Percentiles rank a stretch among this genome's conserved stretches.
These are phyloP conservation scores for Astraeus odoratus DNA, from an alignment of 768 basidiomycete genomes.

Conservation along the genomic window DNA sequence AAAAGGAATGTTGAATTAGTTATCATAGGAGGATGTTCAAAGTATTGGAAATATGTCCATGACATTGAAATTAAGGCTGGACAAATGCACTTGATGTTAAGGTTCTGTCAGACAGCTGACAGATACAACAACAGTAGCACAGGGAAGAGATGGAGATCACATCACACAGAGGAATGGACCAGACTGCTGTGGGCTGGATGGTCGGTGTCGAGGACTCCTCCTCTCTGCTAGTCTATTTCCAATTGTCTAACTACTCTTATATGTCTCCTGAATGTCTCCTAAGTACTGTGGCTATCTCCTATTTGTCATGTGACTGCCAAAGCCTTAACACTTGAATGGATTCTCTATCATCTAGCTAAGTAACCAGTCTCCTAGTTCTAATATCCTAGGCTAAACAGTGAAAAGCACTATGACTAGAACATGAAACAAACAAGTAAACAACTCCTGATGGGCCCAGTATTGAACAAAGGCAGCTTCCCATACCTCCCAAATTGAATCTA, in stretches of 20 bases:
- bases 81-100: constrained; percentile 9
- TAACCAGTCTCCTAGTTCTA: constrained; percentile 75
- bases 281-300: no score
- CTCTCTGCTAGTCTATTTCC: no score
- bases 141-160: no score
- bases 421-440: constrained; percentile 79
- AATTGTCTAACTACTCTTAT: no score
- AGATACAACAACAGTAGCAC: no score
- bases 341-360: constrained; percentile 70
- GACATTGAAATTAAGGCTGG: constrained; percentile 43
- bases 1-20: constrained; percentile 33
- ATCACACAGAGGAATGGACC: no score
- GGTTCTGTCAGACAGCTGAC: constrained; percentile 1
- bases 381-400: constrained; percentile 60
- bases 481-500: constrained; percentile 82
- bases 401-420: constrained; percentile 74
- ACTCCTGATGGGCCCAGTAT: constrained; percentile 70
- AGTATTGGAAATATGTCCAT: constrained; percentile 90
- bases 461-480: constrained; percentile 71
- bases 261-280: no score
- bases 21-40: constrained; percentile 65
- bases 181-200: no score
- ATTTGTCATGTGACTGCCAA: no score
- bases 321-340: constrained; percentile 66
- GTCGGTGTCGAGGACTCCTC: no score